These are phyloP conservation scores for Crithidia acanthocephali DNA, from an alignment of 208 protist genomes.

Conservation along the genomic window DNA sequence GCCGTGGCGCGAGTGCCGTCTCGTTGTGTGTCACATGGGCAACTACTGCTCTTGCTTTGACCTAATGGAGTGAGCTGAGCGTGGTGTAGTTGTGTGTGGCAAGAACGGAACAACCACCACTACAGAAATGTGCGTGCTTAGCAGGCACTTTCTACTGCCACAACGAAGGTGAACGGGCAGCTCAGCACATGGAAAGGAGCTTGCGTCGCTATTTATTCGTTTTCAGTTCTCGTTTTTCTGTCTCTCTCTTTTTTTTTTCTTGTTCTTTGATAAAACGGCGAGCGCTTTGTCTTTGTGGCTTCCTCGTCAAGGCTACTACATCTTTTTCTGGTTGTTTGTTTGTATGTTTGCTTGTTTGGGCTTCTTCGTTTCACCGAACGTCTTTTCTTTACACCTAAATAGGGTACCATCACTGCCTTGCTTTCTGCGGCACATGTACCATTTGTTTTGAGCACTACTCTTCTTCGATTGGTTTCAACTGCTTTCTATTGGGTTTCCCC, in stretches of 20 bases:
- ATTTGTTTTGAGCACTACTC: background rate
- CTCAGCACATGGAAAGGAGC: background rate
- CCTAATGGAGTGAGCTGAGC: slow-evolving; percentile 54
- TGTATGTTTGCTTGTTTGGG: background rate
- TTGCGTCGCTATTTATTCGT: background rate
- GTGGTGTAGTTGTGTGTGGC: background rate
- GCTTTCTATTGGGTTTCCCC: background rate
- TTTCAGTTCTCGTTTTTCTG: background rate
- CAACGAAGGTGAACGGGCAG: no score
- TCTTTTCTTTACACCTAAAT: background rate
- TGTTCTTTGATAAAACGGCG: background rate
- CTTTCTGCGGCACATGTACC: background rate
- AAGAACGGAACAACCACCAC: background rate
- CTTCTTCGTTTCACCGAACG: no score
- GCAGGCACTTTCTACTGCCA: no score
- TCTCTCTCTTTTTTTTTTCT: background rate
- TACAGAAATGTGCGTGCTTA: no score
- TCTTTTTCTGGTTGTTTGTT: background rate
- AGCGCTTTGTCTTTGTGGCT: background rate
- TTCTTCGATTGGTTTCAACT: background rate
- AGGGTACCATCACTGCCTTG: background rate
- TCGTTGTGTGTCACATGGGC: slow-evolving; percentile 83
- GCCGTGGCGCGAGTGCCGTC: slow-evolving; percentile 65
- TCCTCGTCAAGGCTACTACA: background rate
- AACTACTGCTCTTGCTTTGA: slow-evolving; percentile 84